These are phyloP conservation scores for Ligustrum vulgare DNA, from an alignment of 257 asterid species.

Conservation along the genomic window DNA sequence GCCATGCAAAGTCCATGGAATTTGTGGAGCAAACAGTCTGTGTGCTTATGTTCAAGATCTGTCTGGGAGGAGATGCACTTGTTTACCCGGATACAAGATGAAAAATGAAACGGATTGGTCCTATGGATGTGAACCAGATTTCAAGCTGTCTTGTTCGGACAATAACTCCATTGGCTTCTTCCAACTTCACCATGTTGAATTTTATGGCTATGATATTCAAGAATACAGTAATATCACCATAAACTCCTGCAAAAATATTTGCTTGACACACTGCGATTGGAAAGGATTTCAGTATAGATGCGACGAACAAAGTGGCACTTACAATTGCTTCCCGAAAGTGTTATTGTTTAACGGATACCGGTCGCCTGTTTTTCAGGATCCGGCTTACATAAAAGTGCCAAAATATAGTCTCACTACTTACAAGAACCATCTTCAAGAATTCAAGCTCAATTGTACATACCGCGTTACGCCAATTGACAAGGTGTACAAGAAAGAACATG, in stretches of 20 bases:
- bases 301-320: neutral
- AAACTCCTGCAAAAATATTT: constrained; percentile 25
- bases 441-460: constrained; percentile 2
- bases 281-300: constrained; percentile 38
- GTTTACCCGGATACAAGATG: constrained; percentile 41
- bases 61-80: constrained; percentile 31
- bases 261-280: constrained; percentile 33
- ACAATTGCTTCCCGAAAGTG: constrained; percentile 33
- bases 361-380: neutral
- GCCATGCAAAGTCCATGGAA: constrained; percentile 37
- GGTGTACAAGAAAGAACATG: constrained; percentile 12
- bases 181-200: constrained; percentile 29
- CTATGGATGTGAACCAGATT: constrained; percentile 39
- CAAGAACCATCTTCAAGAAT: neutral
- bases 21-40: constrained; percentile 41
- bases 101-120: constrained; percentile 37
- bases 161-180: constrained; percentile 7
- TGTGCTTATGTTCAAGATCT: constrained; percentile 25
- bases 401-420: neutral
- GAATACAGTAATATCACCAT: constrained; percentile 18
- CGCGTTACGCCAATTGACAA: neutral
- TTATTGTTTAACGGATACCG: constrained; percentile 34
- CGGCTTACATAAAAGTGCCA: constrained; percentile 31
- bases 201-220: constrained; percentile 40
- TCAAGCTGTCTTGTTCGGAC: constrained; percentile 21